phyloP scores from a whole-genome alignment of 371 early-diverging fungal genomes.

The Batkoa obscura region DNA sequence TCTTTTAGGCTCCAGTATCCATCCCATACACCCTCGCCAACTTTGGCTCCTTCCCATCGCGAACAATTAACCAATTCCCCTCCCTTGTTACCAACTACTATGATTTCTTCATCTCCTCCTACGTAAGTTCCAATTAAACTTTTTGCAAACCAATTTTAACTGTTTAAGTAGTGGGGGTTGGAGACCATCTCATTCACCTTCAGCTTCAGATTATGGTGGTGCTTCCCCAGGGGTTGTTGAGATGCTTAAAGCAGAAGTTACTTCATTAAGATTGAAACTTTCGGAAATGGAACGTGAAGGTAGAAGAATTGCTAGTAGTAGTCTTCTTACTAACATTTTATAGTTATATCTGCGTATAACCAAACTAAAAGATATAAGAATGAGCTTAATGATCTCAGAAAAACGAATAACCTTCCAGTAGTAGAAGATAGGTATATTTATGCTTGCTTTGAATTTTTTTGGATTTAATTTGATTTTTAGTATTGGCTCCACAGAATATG shows the following conservation, averaged over 20 bases:
- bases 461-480: neutral
- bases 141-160: neutral
- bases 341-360: slow-evolving; percentile 3
- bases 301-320: slow-evolving; percentile 9
- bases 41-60: slow-evolving; percentile 14
- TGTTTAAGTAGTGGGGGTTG: slow-evolving; percentile 25
- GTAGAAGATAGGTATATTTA: slow-evolving; percentile 1
- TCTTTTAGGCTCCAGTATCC: slow-evolving; percentile 23
- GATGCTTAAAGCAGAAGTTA: slow-evolving; percentile 44
- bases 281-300: slow-evolving; percentile 56
- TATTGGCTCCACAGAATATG: neutral
- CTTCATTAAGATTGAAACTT: slow-evolving; percentile 30
- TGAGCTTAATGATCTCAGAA: slow-evolving; percentile 1
- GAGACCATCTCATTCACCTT: slow-evolving; percentile 25
- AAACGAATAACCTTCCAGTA: neutral
- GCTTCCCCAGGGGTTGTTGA: slow-evolving; percentile 33
- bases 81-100: slow-evolving; percentile 11
- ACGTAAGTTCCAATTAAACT: slow-evolving; percentile 14
- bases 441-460: neutral
- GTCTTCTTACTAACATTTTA: neutral
- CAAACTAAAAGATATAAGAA: neutral
- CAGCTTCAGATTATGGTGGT: slow-evolving; percentile 17
- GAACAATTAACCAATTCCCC: slow-evolving; percentile 14
- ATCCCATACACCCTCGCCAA: slow-evolving; percentile 9
- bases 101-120: slow-evolving; percentile 14